A percentile compares a stretch with the other conserved stretches of the same genome.
These are phyloP conservation scores for Flaveria brownii DNA, from an alignment of 129 eudicot genomes.

Conservation along the genomic window DNA sequence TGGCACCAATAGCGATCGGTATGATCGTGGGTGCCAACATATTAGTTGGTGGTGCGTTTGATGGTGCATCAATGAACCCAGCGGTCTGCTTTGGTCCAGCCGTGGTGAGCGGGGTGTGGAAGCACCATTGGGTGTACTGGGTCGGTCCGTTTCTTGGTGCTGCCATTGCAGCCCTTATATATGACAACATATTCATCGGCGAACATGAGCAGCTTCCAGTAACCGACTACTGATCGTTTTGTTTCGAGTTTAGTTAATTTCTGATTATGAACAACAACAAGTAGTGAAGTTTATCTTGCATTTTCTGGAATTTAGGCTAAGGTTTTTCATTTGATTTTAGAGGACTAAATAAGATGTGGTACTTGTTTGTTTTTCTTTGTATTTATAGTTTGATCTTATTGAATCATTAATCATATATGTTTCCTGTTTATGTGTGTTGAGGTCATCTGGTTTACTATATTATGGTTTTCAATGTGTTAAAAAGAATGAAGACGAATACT, in stretches of 20 bases:
- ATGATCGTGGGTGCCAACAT: conserved; percentile 80
- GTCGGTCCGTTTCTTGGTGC: conserved; percentile 69
- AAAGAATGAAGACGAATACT: too few species aligned
- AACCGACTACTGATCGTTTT: conserved; percentile 46
- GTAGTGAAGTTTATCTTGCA: conserved; percentile 28
- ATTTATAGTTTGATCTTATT: conserved; percentile 21
- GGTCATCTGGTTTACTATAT: too few species aligned
- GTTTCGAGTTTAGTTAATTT: conserved; percentile 3
- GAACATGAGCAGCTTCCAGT: conserved; percentile 60
- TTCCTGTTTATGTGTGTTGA: neutral
- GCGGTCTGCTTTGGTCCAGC: conserved; percentile 82
- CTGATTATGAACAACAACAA: conserved; percentile 3
- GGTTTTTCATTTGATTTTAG: conserved; percentile 25
- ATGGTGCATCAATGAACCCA: conserved; percentile 86
- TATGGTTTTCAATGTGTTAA: too few species aligned
- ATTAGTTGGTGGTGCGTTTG: conserved; percentile 75
- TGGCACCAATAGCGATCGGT: conserved; percentile 76
- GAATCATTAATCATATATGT: neutral
- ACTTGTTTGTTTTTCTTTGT: conserved; percentile 2
- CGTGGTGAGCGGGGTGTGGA: conserved; percentile 70
- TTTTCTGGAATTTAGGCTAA: conserved; percentile 28
- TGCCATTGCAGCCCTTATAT: conserved; percentile 61
- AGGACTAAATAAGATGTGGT: conserved; percentile 35
- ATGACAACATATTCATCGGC: conserved; percentile 58
- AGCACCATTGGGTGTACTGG: conserved; percentile 76